These are phyloP conservation scores for Wickerhamiella occidentalis DNA, from an alignment of 805 yeast species.

Conservation along the genomic window DNA sequence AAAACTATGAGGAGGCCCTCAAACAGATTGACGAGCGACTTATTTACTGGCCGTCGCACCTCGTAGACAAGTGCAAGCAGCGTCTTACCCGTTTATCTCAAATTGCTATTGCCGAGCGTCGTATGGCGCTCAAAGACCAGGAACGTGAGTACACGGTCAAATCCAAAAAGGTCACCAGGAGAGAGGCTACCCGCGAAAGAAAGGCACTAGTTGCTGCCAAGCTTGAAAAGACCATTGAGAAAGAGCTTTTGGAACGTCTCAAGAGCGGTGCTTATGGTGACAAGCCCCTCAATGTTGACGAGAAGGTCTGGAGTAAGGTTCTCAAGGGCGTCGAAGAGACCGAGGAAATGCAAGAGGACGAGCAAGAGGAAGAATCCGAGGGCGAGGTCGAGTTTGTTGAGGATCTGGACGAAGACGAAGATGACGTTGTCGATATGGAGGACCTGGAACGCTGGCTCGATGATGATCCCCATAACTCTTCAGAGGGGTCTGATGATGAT, in stretches of 20 bases:
- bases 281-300: constrained; percentile 93
- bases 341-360: constrained; percentile 43
- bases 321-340: constrained; percentile 65
- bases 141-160: constrained; percentile 90
- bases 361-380: constrained; percentile 39
- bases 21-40: constrained; percentile 79
- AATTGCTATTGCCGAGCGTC: constrained; percentile 88
- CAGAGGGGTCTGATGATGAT: constrained; percentile 25
- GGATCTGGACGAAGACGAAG: constrained; percentile 61
- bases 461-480: constrained; percentile 27
- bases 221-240: constrained; percentile 92
- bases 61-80: constrained; percentile 90
- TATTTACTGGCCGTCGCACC: constrained; percentile 84
- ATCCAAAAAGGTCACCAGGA: constrained; percentile 85
- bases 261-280: constrained; percentile 98
- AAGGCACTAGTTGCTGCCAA: constrained; percentile 95
- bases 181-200: constrained; percentile 89
- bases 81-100: constrained; percentile 89
- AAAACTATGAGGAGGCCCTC: constrained; percentile 79
- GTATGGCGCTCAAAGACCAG: constrained; percentile 78
- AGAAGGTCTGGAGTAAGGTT: constrained; percentile 88
- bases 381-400: constrained; percentile 82
- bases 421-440: constrained; percentile 72
- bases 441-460: constrained; percentile 81
- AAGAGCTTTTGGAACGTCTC: constrained; percentile 83